Evolutionary conservation across 2,329 filamentous ascomycete species (phyloP).

Genomic region (Chaetomiaceae sp.): DNA sequence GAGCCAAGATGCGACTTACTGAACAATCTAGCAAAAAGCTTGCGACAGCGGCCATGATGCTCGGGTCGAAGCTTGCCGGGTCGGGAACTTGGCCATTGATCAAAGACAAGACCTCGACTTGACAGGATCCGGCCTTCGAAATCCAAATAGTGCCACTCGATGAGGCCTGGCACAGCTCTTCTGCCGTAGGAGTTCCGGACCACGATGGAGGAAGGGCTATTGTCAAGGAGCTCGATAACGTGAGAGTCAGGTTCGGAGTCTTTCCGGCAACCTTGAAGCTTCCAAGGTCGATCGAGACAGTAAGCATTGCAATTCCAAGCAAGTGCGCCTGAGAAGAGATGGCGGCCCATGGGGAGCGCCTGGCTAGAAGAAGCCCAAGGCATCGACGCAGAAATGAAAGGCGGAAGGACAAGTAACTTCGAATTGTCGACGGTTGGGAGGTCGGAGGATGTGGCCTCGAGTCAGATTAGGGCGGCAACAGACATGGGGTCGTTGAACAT

Average conservation of each 20-base stretch:
- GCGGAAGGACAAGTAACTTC: neutral
- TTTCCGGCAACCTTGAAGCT: constrained; percentile 19
- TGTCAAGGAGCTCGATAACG: constrained; percentile 18
- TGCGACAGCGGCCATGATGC: constrained; percentile 5
- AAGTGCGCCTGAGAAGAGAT: neutral
- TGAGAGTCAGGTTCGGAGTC: constrained; percentile 15
- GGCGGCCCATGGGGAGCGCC: neutral
- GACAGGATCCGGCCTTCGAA: constrained; percentile 25
- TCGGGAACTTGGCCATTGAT: constrained; percentile 13
- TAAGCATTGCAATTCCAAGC: constrained; percentile 13
- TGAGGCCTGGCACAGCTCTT: constrained; percentile 14
- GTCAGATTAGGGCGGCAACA: too few relatives aligned
- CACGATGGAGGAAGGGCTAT: constrained; percentile 9
- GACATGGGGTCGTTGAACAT: too few relatives aligned
- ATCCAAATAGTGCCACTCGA: constrained; percentile 23
- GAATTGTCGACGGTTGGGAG: too few relatives aligned
- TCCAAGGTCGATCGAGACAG: constrained; percentile 18
- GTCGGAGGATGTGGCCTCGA: too few relatives aligned
- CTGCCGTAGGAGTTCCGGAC: neutral
- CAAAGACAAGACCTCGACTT: constrained; percentile 19
- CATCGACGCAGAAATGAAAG: neutral
- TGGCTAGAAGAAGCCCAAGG: constrained; percentile 8
- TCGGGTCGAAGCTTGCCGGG: neutral
- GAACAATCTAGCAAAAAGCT: constrained; percentile 16
- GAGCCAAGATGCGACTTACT: constrained; percentile 9